Evolutionary conservation across 2,329 filamentous ascomycete genomes (phyloP), one percentile per base, ranked within the genome.

Genomic region (Fusarium siculi): DNA sequence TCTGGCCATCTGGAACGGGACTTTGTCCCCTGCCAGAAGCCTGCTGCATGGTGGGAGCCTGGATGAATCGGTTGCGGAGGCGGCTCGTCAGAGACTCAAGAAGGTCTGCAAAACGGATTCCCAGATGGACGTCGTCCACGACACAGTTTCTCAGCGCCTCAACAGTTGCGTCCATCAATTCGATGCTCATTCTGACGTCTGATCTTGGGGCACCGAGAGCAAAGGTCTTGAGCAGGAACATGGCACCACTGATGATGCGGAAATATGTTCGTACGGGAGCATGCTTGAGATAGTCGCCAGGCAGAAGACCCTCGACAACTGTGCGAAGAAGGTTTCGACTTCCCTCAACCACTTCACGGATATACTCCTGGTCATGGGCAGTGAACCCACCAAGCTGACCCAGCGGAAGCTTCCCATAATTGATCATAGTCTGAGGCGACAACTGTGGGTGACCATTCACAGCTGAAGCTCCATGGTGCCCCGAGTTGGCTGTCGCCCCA

Each of bases 151-250:
- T 89, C 40, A 96, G 86, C 3, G 92, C 93, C 72, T 91, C 87
- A 1, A 95, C 92, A 0, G 92, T 93, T 36, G 88, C 86, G 77
- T 95, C 92, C 85, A 96, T 92, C 34, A 96, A 85, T 11, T 88
- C 87, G 36, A 96, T 92, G 71, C 92, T 93, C 52, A 93, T 87
- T 77, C 92, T 90, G 32, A 96, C 92, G 74, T 96, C 93, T 62
- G 91, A 91, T 76, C 93, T 92, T 2, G 92, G 92, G 4, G 93
- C 93, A 23, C 93, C 93, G 3, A 96, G 87, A 2, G 93, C 93
- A 81, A 96, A 96, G 0, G 93, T 96, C 83, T 93, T 96, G 55
- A 96, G 87, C 23, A 96, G 82, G 78, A 96, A 95, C 89, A 96
- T 95, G 70, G 93, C 93, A 8, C 93, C 93, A 65, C 91, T 93